These are phyloP conservation scores for Halenospora varia DNA, from an alignment of 495 filamentous ascomycete genomes.

Conservation along the genomic window DNA sequence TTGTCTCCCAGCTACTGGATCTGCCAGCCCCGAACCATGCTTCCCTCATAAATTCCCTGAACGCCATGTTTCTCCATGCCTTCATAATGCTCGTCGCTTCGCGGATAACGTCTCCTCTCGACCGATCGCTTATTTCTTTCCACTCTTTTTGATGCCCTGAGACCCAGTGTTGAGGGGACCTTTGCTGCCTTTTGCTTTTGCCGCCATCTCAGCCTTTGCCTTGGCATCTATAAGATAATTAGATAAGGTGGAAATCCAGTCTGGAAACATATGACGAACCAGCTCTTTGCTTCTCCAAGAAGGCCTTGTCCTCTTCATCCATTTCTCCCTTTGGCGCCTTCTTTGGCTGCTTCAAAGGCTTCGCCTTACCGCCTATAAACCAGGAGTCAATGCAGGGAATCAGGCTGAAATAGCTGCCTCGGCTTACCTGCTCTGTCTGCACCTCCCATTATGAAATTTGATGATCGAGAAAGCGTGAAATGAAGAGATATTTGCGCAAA, in stretches of 20 bases:
- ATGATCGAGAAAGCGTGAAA: neutral
- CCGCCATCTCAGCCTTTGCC: constrained; percentile 68
- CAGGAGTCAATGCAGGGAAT: constrained; percentile 2
- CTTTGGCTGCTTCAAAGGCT: constrained; percentile 79
- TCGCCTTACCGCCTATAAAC: constrained; percentile 70
- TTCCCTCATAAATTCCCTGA: constrained; percentile 7
- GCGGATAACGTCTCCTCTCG: neutral
- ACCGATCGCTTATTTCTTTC: constrained; percentile 63
- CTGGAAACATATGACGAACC: constrained; percentile 43
- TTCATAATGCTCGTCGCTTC: neutral
- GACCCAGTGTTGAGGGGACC: constrained; percentile 64
- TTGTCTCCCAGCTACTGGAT: neutral
- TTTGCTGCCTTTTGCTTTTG: constrained; percentile 53
- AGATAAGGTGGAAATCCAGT: neutral
- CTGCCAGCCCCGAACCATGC: constrained; percentile 1
- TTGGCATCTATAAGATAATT: constrained; percentile 57
- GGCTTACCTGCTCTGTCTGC: constrained; percentile 32
- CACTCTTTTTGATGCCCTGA: constrained; percentile 88
- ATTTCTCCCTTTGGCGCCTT: constrained; percentile 66
- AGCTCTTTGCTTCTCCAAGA: constrained; percentile 67
- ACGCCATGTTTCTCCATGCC: constrained; percentile 18
- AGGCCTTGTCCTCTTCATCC: constrained; percentile 74
- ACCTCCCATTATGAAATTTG: constrained; percentile 31
- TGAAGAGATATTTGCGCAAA: neutral
- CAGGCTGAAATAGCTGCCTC: neutral